Evolutionary conservation across 2,329 filamentous ascomycete genomes (phyloP).

Genomic region (Intubia oerlemansii): DNA sequence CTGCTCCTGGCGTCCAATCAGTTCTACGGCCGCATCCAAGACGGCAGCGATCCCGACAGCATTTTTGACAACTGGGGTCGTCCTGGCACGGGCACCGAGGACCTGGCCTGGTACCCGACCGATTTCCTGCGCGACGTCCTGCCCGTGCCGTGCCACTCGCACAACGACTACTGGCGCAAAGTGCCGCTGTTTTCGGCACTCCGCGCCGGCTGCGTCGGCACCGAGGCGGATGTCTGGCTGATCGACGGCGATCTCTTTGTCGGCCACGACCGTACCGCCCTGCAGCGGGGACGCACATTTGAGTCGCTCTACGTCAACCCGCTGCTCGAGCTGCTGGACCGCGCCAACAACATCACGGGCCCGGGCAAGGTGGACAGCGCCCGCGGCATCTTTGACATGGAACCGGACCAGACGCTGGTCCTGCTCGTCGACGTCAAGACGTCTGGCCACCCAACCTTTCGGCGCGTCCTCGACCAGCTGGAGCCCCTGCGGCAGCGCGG

Average conservation of each 20-base stretch:
- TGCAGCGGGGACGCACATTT: slow-evolving; percentile 36
- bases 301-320: slow-evolving; percentile 42
- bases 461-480: slow-evolving; percentile 30
- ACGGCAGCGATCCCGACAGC: slow-evolving; percentile 12
- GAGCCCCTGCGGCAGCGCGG: slow-evolving; percentile 33
- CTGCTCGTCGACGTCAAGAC: slow-evolving; percentile 54
- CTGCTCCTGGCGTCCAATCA: too few species aligned
- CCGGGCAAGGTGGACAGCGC: slow-evolving; percentile 10
- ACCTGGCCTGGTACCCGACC: slow-evolving; percentile 23
- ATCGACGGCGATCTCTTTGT: slow-evolving; percentile 20
- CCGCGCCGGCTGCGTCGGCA: slow-evolving; percentile 32
- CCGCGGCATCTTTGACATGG: slow-evolving; percentile 33
- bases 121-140: slow-evolving; percentile 25
- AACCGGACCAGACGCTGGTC: slow-evolving; percentile 30
- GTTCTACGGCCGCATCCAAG: too few species aligned
- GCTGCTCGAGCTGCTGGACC: slow-evolving; percentile 33
- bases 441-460: slow-evolving; percentile 26
- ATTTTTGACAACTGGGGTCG: slow-evolving; percentile 16
- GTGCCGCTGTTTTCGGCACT: slow-evolving; percentile 42
- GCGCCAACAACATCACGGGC: slow-evolving; percentile 12
- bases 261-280: slow-evolving; percentile 34
- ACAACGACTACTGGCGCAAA: slow-evolving; percentile 51
- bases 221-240: slow-evolving; percentile 50
- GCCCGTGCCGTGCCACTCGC: slow-evolving; percentile 25
- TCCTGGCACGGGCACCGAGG: slow-evolving; percentile 16